Conservation (phyloP, 148 eudicot genomes). For the Rheum nobile region DNA sequence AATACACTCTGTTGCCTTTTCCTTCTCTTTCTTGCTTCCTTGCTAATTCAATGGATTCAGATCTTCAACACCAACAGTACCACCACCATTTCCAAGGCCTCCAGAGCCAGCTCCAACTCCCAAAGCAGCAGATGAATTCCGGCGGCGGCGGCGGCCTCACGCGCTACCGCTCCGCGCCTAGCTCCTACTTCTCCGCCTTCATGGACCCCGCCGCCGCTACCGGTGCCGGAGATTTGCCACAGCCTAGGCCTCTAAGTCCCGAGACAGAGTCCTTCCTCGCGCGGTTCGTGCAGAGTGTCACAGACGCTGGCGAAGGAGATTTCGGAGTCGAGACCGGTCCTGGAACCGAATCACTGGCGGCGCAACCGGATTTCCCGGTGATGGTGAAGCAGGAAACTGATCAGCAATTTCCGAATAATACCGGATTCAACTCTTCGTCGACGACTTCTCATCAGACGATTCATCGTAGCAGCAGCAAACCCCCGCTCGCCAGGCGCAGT, state of each 20-base stretch:
- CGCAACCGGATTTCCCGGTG: background rate
- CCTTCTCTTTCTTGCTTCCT: background rate
- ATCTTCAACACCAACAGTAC: constrained; percentile 30
- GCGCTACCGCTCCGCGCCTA: constrained; percentile 84
- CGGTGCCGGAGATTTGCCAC: background rate
- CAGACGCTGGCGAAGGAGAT: constrained; percentile 1
- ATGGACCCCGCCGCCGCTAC: constrained; percentile 15
- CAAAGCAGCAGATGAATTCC: background rate
- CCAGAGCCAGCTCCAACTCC: background rate
- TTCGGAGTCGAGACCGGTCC: background rate
- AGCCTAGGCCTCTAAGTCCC: constrained; percentile 43
- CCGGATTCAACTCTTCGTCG: background rate
- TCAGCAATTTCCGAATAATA: background rate
- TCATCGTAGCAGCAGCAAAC: background rate
- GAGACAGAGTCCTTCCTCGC: constrained; percentile 46
- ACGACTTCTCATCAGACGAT: background rate
- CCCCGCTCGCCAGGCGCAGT: constrained; percentile 1
- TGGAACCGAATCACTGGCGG: background rate
- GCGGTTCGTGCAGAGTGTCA: constrained; percentile 31
- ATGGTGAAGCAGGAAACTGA: background rate
- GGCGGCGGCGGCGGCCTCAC: constrained; percentile 33
- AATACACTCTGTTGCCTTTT: background rate
- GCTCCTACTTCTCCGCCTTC: constrained; percentile 60
- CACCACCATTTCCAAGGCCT: constrained; percentile 8
- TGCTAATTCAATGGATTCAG: constrained; percentile 27